phyloP scores from a whole-genome alignment of 768 basidiomycete genomes.

The Podaxis sp. region DNA sequence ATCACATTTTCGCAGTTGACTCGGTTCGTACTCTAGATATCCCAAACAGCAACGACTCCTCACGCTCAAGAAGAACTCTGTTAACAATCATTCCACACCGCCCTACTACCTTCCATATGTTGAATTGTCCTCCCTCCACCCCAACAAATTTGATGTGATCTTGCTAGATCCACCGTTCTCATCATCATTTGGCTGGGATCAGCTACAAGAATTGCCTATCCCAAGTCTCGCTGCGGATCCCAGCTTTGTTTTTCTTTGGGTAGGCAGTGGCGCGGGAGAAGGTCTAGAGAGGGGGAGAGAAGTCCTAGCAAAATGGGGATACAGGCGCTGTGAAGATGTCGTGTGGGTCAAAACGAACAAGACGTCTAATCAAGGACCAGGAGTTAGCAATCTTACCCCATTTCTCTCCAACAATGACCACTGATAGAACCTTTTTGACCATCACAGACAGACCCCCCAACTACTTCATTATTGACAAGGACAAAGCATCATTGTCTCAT shows the following conservation, averaged over 20 bases:
- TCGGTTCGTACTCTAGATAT: slow-evolving; percentile 53
- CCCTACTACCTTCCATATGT: slow-evolving; percentile 71
- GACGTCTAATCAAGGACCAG: slow-evolving; percentile 67
- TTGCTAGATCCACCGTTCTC: slow-evolving; percentile 90
- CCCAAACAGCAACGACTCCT: slow-evolving; percentile 90
- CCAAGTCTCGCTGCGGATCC: slow-evolving; percentile 86
- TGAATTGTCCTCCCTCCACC: slow-evolving; percentile 52
- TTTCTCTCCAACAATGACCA: slow-evolving; percentile 2
- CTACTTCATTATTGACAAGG: slow-evolving; percentile 80
- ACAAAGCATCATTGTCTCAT: slow-evolving; percentile 97
- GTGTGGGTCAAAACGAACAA: slow-evolving; percentile 96
- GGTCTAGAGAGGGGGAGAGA: slow-evolving; percentile 92
- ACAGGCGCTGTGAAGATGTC: slow-evolving; percentile 94
- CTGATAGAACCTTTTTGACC: slow-evolving; percentile 14
- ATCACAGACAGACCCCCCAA: slow-evolving; percentile 76
- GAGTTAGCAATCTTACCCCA: slow-evolving; percentile 43
- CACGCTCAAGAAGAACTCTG: slow-evolving; percentile 76
- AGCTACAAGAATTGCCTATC: slow-evolving; percentile 79
- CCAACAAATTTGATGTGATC: slow-evolving; percentile 85
- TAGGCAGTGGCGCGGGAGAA: slow-evolving; percentile 85
- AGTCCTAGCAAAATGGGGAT: slow-evolving; percentile 91
- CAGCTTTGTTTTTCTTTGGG: slow-evolving; percentile 94
- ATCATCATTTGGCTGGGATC: slow-evolving; percentile 82
- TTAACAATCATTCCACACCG: slow-evolving; percentile 65
- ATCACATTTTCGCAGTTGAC: neutral